Evolutionary conservation across 2,329 filamentous ascomycete species (phyloP), one percentile per base, ranked within the genome.

Genomic region (Curvularia lunata): DNA sequence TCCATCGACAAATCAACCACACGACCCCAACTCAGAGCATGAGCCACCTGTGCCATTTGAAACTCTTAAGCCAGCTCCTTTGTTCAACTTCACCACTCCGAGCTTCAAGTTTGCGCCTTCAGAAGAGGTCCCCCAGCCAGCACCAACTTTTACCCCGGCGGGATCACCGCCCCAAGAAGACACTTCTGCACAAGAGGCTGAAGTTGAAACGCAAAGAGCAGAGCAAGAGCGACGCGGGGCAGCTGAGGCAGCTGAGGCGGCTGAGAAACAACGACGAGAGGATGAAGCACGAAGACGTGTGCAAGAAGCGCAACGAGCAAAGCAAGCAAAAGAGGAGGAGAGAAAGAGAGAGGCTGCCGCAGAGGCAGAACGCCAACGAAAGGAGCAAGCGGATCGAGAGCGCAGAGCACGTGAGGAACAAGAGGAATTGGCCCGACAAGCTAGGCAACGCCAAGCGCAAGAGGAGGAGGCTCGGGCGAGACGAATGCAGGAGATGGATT

Each of bases 391-490:
- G 21, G 58, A 65, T 30, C 53, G 48, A 47, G 59, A 65, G 43
- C 59, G 62, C 1, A 54, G 52, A 18, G 64, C 58, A 5, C 62
- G 48, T 23, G 65, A 71, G 34, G 65, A 69, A 19, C 64, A 62
- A 32, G 64, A 70, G 21, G 64, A 65, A 18, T 40, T 51, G 13
- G 54, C 61, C 13, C 61, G 52, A 32, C 69, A 69, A 55, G 64
- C 64, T 32, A 63, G 64, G 52, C 54, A 66, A 40, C 65, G 62
- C 10, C 65, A 62, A 52, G 51, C 52, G 40, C 65, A 52, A 38
- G 59, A 67, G 58, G 67, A 71, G 56, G 61, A 66, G 42, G 58
- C 63, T 52, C 63, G 54, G 25, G 38, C 55, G 38, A 59, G 58
- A 56, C 52, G 54, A 16, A 32, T 59, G 45, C 64, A 57, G 30